Conservation (phyloP, 1,139 yeast species). For the Taphrina wiesneri region DNA sequence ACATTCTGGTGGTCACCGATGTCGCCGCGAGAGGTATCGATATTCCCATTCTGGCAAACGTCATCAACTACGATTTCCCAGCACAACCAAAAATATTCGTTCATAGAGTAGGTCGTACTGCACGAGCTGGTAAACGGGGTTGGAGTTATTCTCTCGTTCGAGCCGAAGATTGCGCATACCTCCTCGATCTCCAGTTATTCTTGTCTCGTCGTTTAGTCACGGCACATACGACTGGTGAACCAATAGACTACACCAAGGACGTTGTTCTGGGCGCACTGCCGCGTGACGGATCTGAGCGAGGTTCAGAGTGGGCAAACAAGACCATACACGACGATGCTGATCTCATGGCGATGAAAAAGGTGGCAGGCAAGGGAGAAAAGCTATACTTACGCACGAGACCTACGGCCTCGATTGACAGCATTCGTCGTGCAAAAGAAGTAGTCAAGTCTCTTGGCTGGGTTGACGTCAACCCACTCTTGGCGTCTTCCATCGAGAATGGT, state of each 20-base stretch:
- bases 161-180: conserved; percentile 83
- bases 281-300: conserved; percentile 65
- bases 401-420: conserved; percentile 80
- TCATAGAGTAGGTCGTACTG: conserved; percentile 98
- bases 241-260: conserved; percentile 64
- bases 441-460: conserved; percentile 82
- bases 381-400: conserved; percentile 81
- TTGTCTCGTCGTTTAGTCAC: conserved; percentile 77
- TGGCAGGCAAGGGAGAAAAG: conserved; percentile 83
- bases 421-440: conserved; percentile 80
- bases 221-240: conserved; percentile 46
- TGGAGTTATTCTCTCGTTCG: conserved; percentile 93
- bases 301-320: conserved; percentile 70
- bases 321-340: conserved; percentile 69
- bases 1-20: conserved; percentile 89
- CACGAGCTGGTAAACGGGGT: conserved; percentile 97
- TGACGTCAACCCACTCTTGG: conserved; percentile 64
- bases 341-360: conserved; percentile 62
- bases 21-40: conserved; percentile 99
- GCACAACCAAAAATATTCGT: conserved; percentile 89
- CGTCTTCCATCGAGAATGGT: conserved; percentile 39
- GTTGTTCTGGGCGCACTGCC: conserved; percentile 84
- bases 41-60: conserved; percentile 94
- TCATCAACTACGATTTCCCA: conserved; percentile 85
- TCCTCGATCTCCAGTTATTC: conserved; percentile 86